Base-by-base conservation (phyloP, 331 rosid genomes). In the Stylosanthes scabra region DNA sequence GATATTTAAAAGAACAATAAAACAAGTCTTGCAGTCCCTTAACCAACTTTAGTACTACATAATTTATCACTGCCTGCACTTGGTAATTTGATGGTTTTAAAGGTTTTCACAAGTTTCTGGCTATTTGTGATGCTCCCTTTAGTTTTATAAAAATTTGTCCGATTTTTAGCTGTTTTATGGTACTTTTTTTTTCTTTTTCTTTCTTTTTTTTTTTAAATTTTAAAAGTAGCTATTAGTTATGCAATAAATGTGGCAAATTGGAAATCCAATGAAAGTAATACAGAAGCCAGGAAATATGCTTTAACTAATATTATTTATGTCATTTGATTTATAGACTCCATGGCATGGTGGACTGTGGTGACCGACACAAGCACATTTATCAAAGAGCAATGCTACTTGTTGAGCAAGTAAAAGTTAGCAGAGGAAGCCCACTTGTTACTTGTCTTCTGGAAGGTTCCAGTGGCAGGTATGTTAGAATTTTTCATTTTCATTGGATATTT, bases 391-490 rank as follows among this genome's bases (percentile, higher is more conserved):
- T 91, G 87, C 80, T 90, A 66, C 87, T 95, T 72, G 99, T 88
- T 83, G 97, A 90, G 82, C 97, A 95, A 86, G 99, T 95, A 77
- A 92, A 88, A 88, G 92, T 89, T 79, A 95, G 99, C 79, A 82
- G 84, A 79, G 96, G 97, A 88, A 92, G 97, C 81, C 96, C 99
- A 6, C 88, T 95, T 70, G 89, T 92, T 79, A 88, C 97, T 49
- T 88, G 97, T 81, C 99, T 95, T 82, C 87, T 95, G 68, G 99
- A 92, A 87, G 99, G 99, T 55, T 86, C 93, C 15, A 86, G 92
- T 72, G 97, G 97, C 89, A 95, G 97, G 99, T 94, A 82, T 47
- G 61, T 46, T 7, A 59, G 20, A 6, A 59, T 55, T 72, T 72
- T 62, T 78, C 58, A 16, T 61, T 49, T 66, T 68, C 42, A 63